Evolutionary conservation across 2,329 filamentous ascomycete genomes (phyloP).

Genomic region (Thermomyces lanuginosus): DNA sequence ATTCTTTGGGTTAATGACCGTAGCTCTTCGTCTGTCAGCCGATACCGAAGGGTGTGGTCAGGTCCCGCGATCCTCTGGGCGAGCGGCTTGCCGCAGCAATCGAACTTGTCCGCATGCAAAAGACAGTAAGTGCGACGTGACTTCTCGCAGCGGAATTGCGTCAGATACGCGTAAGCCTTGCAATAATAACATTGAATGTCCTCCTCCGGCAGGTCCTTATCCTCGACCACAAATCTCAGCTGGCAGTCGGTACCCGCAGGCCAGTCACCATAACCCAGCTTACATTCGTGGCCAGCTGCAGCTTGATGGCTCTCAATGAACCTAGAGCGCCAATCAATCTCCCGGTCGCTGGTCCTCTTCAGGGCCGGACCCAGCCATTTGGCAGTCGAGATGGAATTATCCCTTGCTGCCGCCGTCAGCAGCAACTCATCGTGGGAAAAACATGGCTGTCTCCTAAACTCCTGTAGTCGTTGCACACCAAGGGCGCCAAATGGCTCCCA

Average conservation of each 20-base stretch:
- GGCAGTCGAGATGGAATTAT: conserved; percentile 70
- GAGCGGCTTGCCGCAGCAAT: conserved; percentile 60
- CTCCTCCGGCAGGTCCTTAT: conserved; percentile 69
- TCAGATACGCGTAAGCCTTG: conserved; percentile 82
- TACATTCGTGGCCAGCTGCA: conserved; percentile 38
- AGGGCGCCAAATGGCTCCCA: conserved; percentile 87
- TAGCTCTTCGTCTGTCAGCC: conserved; percentile 58
- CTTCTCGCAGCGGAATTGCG: conserved; percentile 70
- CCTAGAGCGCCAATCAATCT: conserved; percentile 48
- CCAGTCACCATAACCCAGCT: conserved; percentile 32
- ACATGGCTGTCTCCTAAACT: conserved; percentile 80
- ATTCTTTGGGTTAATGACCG: conserved; percentile 54
- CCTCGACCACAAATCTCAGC: conserved; percentile 47
- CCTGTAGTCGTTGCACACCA: conserved; percentile 70
- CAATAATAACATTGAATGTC: conserved; percentile 85
- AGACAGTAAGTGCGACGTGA: conserved; percentile 72
- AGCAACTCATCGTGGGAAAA: conserved; percentile 95
- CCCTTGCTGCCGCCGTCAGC: conserved; percentile 71
- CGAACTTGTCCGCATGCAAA: conserved; percentile 58
- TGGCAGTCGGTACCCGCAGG: conserved; percentile 35
- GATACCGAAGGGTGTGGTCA: conserved; percentile 60
- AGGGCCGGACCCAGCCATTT: conserved; percentile 90
- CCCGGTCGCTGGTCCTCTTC: conserved; percentile 58
- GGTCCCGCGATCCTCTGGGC: conserved; percentile 51
- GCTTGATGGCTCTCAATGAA: conserved; percentile 53